These are phyloP conservation scores for Aspergillus funiculosus DNA, from an alignment of 495 filamentous ascomycete species.

Conservation along the genomic window DNA sequence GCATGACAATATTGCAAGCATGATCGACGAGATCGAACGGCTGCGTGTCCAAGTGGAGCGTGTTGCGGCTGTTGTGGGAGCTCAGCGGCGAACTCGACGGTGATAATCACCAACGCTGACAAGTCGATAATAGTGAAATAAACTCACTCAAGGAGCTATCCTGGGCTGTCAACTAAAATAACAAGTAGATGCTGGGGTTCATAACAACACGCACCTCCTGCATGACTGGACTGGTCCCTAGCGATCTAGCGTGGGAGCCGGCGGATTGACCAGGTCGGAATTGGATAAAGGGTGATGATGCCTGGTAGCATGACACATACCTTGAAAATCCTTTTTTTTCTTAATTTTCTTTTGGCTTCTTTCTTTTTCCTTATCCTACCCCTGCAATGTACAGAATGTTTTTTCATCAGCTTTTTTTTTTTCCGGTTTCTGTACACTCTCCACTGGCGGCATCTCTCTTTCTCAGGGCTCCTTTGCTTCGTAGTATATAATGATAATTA, in stretches of 20 bases:
- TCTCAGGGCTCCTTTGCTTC: too few species aligned
- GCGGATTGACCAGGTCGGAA: slow-evolving; percentile 10
- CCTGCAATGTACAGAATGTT: too few species aligned
- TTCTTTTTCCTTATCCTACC: too few species aligned
- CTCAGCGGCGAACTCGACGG: slow-evolving; percentile 19
- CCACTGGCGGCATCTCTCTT: not conserved
- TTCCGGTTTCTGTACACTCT: not conserved
- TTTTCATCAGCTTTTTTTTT: not conserved
- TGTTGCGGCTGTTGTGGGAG: slow-evolving; percentile 23
- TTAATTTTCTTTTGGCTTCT: not conserved
- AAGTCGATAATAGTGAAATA: not conserved
- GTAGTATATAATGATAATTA: too few species aligned
- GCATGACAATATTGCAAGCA: slow-evolving; percentile 26
- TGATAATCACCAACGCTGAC: slow-evolving; percentile 1
- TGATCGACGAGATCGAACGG: slow-evolving; percentile 38
- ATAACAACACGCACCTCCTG: slow-evolving; percentile 19
- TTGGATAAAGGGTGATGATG: slow-evolving; percentile 3
- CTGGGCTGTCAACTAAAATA: slow-evolving; percentile 6
- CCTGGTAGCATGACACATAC: not conserved
- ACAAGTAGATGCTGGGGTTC: not conserved
- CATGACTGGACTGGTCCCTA: slow-evolving; percentile 13
- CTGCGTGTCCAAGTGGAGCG: slow-evolving; percentile 39
- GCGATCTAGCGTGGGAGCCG: slow-evolving; percentile 14
- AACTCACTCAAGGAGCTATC: not conserved
- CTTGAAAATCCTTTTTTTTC: not conserved